These are phyloP conservation scores for Fraxinus sp. DNA, from an alignment of 305 asterid species.

Conservation along the genomic window DNA sequence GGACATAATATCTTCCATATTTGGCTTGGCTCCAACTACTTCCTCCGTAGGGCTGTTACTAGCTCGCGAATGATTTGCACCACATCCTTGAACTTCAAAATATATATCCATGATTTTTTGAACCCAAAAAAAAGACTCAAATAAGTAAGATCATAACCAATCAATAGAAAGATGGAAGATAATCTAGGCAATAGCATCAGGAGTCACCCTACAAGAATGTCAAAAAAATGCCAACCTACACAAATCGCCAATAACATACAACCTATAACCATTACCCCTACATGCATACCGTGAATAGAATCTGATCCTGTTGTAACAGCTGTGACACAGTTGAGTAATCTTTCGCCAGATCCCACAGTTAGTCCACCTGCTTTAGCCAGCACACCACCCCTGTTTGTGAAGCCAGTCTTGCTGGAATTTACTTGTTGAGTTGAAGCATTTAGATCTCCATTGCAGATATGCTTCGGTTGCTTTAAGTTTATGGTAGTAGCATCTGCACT, in stretches of 20 bases:
- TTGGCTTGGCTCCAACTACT: conserved; percentile 46
- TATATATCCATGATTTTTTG: conserved; percentile 13
- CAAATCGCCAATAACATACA: conserved; percentile 12
- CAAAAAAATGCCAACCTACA: conserved; percentile 14
- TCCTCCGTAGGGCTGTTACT: conserved; percentile 47
- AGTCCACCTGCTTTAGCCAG: conserved; percentile 44
- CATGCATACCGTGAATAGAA: conserved; percentile 45
- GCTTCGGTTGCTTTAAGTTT: conserved; percentile 55
- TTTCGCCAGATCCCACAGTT: conserved; percentile 46
- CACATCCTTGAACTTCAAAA: conserved; percentile 47
- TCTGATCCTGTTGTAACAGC: conserved; percentile 46
- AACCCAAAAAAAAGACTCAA: not conserved
- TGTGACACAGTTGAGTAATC: conserved; percentile 42
- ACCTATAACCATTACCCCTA: conserved; percentile 10
- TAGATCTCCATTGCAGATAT: conserved; percentile 58
- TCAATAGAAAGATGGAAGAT: conserved; percentile 4
- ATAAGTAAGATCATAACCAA: not conserved
- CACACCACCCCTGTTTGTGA: conserved; percentile 41
- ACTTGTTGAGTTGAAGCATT: conserved; percentile 47
- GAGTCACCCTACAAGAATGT: not conserved
- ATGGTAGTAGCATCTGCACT: conserved; percentile 44
- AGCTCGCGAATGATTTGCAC: conserved; percentile 40
- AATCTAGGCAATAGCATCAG: not conserved
- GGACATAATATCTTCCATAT: conserved; percentile 34
- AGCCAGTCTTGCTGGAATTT: conserved; percentile 43